Conservation (phyloP, 257 asterid genomes). For the Salvia splendens region DNA sequence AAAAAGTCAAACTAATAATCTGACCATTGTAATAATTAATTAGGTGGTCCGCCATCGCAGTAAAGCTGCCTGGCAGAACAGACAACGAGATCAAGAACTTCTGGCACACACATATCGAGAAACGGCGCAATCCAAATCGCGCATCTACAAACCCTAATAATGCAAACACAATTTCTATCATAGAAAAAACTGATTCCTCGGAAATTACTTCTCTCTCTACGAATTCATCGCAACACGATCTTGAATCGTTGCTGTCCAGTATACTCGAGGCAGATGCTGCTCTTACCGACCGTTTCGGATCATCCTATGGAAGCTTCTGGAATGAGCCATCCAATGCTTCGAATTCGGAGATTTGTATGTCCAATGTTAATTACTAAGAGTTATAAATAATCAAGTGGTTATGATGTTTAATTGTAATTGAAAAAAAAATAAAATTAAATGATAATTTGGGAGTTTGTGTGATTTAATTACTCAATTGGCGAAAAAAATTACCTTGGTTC, state of each 20-base stretch:
- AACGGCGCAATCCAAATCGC: neutral
- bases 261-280: neutral
- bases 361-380: too few relatives aligned
- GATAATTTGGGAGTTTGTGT: too few relatives aligned
- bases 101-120: constrained; percentile 36
- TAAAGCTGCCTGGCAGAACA: constrained; percentile 35
- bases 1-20: too few relatives aligned
- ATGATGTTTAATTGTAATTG: too few relatives aligned
- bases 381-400: too few relatives aligned
- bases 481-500: too few relatives aligned
- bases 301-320: constrained; percentile 26
- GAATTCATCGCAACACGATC: neutral
- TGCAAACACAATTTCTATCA: too few relatives aligned
- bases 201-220: neutral
- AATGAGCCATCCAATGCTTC: constrained; percentile 3
- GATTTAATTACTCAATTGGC: too few relatives aligned
- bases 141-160: too few relatives aligned
- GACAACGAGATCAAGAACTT: constrained; percentile 42
- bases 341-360: neutral
- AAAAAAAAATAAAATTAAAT: too few relatives aligned
- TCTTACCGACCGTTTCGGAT: neutral
- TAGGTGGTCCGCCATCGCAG: constrained; percentile 44
- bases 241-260: constrained; percentile 13
- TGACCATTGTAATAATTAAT: neutral
- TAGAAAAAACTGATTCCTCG: too few relatives aligned